Evolutionary conservation across 768 basidiomycete genomes (phyloP).

Genomic region (Panellus pusillus): DNA sequence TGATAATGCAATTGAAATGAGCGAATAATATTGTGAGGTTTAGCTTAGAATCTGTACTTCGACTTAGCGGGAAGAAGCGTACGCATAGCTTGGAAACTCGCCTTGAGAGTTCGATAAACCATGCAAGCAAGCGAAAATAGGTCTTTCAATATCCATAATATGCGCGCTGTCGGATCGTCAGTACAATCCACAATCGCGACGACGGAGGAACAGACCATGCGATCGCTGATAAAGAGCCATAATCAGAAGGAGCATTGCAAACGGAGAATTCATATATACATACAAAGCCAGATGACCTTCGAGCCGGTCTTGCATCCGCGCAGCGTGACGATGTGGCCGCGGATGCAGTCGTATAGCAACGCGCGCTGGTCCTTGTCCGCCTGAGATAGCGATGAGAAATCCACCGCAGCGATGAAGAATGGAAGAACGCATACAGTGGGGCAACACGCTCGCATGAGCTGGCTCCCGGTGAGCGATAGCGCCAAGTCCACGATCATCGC

Average conservation of each 20-base stretch:
- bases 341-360: constrained; percentile 79
- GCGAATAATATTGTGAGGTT: constrained; percentile 15
- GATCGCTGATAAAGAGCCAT: constrained; percentile 39
- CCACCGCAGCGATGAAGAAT: background rate
- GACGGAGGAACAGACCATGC: constrained; percentile 36
- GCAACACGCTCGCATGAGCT: constrained; percentile 82
- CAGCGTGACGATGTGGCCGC: constrained; percentile 86
- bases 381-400: constrained; percentile 35
- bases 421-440: constrained; percentile 51
- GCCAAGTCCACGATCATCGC: constrained; percentile 88
- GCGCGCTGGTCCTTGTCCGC: constrained; percentile 87
- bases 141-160: constrained; percentile 57
- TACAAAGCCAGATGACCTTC: constrained; percentile 90
- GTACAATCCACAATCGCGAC: constrained; percentile 27
- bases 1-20: constrained; percentile 12
- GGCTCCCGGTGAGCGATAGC: constrained; percentile 80
- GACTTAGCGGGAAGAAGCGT: background rate
- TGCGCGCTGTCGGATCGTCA: constrained; percentile 46
- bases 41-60: constrained; percentile 1
- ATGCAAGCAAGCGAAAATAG: constrained; percentile 22
- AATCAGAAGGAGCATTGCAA: background rate
- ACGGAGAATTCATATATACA: constrained; percentile 17
- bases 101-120: constrained; percentile 28
- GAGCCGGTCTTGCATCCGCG: constrained; percentile 90
- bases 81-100: constrained; percentile 10